Conservation (phyloP, 257 asterid genomes). For the Jasminum sambac region DNA sequence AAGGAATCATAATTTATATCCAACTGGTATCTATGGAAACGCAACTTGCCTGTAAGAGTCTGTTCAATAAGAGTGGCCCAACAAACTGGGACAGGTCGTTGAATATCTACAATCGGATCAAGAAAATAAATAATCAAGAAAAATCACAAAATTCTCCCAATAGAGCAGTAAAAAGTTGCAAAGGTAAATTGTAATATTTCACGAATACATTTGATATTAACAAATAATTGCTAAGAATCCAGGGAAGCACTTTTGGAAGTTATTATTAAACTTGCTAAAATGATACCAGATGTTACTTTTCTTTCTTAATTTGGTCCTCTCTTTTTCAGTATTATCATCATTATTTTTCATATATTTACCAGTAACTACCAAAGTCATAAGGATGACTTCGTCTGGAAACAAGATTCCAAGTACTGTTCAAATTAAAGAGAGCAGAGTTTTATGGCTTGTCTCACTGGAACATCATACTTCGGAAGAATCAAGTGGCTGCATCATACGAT, state of each 20-base stretch:
- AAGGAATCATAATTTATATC: slow-evolving; percentile 3
- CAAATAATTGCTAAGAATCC: not conserved
- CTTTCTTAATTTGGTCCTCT: not conserved
- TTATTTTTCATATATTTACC: no score
- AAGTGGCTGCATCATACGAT: not conserved
- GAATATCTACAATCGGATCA: slow-evolving; percentile 62
- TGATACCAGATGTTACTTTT: not conserved
- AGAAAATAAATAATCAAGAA: slow-evolving; percentile 30
- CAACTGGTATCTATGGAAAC: slow-evolving; percentile 15
- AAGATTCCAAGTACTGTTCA: not conserved
- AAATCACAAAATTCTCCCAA: slow-evolving; percentile 13
- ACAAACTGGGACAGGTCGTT: slow-evolving; percentile 83
- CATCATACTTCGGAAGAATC: not conserved
- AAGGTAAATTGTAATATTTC: not conserved
- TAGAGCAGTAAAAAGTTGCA: slow-evolving; percentile 16
- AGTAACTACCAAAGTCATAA: not conserved
- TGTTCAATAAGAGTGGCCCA: slow-evolving; percentile 83
- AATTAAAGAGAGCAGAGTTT: not conserved
- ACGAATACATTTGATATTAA: slow-evolving; percentile 7
- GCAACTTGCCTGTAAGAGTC: slow-evolving; percentile 68
- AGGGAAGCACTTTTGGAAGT: not conserved
- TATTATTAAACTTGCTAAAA: not conserved
- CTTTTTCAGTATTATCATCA: not conserved
- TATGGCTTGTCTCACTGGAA: not conserved
- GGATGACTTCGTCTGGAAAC: not conserved